Evolutionary conservation across 176 grass and related monocot genomes (phyloP).

Genomic region (Chloris gayana): DNA sequence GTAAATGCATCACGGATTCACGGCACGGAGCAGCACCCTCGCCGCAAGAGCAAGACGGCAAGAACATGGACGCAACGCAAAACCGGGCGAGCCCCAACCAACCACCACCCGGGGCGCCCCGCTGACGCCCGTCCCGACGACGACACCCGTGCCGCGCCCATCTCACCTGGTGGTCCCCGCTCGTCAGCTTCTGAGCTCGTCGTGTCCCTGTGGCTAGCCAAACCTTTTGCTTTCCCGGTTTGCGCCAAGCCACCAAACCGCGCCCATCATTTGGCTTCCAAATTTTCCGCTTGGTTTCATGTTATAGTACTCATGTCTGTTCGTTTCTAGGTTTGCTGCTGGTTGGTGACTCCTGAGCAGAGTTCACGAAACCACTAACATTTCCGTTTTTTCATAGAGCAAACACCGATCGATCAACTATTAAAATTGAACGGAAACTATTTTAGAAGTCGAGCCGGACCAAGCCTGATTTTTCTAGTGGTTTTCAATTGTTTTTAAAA

Average conservation of each 20-base stretch:
- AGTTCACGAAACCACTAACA: too few relatives aligned
- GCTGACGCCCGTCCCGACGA: too few relatives aligned
- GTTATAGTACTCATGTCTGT: neutral
- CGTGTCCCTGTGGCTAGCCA: too few relatives aligned
- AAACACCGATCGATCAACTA: too few relatives aligned
- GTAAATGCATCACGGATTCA: neutral
- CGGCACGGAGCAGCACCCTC: neutral
- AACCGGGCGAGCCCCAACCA: neutral
- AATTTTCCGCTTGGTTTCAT: neutral
- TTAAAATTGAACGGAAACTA: too few relatives aligned
- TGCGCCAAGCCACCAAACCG: neutral
- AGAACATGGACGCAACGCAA: too few relatives aligned
- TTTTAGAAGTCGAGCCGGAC: too few relatives aligned
- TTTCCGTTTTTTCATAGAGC: too few relatives aligned
- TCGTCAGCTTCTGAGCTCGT: constrained; percentile 18
- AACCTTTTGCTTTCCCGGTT: neutral
- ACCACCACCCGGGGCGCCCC: neutral
- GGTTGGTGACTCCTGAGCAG: neutral
- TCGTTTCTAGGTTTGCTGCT: neutral
- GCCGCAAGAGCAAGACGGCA: too few relatives aligned
- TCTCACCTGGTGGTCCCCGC: neutral
- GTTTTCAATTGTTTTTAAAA: too few relatives aligned
- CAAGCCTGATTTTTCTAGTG: too few relatives aligned
- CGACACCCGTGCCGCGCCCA: neutral
- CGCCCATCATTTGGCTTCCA: neutral